phyloP scores from a whole-genome alignment of 768 basidiomycete genomes.

The Mycena rosella region DNA sequence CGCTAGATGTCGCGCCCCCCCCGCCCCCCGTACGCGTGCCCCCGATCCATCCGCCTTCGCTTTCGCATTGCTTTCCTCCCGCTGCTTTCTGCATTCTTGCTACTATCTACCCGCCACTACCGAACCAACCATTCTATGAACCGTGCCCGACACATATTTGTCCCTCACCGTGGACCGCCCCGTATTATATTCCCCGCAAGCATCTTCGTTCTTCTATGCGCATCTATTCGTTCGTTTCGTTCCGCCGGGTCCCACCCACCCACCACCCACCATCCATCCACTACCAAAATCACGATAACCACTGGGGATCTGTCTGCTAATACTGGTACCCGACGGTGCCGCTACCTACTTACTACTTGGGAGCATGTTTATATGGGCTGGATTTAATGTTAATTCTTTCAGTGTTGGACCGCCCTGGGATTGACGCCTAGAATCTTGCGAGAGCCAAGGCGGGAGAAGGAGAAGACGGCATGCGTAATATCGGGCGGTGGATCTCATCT shows the following conservation, averaged over 20 bases:
- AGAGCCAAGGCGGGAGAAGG: too few species aligned
- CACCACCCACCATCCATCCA: too few species aligned
- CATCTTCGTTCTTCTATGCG: conserved; percentile 12
- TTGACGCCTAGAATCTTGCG: too few species aligned
- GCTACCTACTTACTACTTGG: background rate
- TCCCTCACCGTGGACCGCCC: too few species aligned
- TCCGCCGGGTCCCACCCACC: background rate
- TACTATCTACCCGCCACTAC: background rate
- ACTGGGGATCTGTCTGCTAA: conserved; percentile 1
- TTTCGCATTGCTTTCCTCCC: conserved; percentile 27
- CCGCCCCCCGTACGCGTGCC: too few species aligned
- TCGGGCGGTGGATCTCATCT: too few species aligned
- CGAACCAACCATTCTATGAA: background rate
- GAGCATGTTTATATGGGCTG: background rate
- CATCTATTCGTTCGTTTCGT: conserved; percentile 17
- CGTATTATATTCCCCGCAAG: conserved; percentile 9
- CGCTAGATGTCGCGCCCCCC: background rate
- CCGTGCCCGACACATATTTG: background rate
- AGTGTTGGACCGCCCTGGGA: background rate
- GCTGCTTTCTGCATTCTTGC: conserved; percentile 14
- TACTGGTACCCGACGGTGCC: conserved; percentile 7
- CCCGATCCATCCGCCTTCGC: too few species aligned
- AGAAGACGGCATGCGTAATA: too few species aligned
- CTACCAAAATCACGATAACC: conserved; percentile 10
- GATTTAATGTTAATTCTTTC: background rate